phyloP scores from a whole-genome alignment of 768 basidiomycete species.

The Boletus vermiculosoides region DNA sequence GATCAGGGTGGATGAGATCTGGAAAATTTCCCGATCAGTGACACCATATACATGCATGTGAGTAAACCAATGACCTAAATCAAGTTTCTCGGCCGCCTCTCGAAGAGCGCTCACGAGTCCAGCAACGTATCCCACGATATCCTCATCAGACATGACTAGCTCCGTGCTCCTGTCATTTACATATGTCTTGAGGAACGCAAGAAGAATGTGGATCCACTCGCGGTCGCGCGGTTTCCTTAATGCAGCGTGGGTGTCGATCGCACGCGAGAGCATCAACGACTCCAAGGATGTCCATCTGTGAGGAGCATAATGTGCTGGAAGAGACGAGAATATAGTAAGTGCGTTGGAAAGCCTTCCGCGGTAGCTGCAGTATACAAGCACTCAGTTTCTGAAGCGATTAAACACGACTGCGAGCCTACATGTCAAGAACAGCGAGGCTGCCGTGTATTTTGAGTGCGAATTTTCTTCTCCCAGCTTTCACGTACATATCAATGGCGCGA shows the following conservation, averaged over 20 bases:
- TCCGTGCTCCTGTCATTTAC: conserved; percentile 54
- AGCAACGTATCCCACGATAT: conserved; percentile 50
- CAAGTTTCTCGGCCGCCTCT: conserved; percentile 48
- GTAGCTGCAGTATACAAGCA: conserved; percentile 45
- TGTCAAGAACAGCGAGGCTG: conserved; percentile 81
- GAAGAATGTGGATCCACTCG: conserved; percentile 78
- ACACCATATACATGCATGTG: not conserved
- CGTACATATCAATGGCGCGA: conserved; percentile 81
- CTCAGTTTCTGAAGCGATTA: conserved; percentile 9
- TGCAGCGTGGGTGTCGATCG: conserved; percentile 62
- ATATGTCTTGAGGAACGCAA: conserved; percentile 73
- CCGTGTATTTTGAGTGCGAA: conserved; percentile 86
- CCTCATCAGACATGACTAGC: conserved; percentile 52
- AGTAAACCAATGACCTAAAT: conserved; percentile 44
- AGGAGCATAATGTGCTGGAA: conserved; percentile 85
- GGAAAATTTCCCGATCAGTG: conserved; percentile 13
- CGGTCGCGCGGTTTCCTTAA: conserved; percentile 59
- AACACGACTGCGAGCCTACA: conserved; percentile 52
- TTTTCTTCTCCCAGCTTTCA: conserved; percentile 77
- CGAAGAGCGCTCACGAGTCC: conserved; percentile 50
- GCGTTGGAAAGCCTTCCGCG: conserved; percentile 64
- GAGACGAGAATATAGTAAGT: conserved; percentile 66
- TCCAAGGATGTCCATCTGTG: conserved; percentile 81
- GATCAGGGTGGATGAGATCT: conserved; percentile 70
- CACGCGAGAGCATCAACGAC: conserved; percentile 72